Percentiles rank a stretch among this genome's conserved stretches.
Evolutionary conservation across 2,329 filamentous ascomycete genomes (phyloP).

Genomic region (Paramyrothecium roridum): DNA sequence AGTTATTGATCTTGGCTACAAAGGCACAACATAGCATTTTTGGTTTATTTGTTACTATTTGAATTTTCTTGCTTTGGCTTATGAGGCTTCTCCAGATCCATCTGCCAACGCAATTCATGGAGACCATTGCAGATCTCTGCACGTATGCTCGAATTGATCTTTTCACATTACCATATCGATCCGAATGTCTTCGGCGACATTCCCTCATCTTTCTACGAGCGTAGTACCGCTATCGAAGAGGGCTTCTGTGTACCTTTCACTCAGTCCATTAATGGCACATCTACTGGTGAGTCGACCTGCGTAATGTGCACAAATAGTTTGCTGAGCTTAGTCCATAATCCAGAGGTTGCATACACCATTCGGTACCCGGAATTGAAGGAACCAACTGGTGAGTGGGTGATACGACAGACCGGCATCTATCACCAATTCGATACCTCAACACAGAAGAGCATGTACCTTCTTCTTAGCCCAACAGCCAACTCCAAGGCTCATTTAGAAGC

Average conservation of each 20-base stretch:
- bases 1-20: not conserved
- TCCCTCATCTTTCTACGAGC: constrained; percentile 22
- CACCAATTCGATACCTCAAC: constrained; percentile 18
- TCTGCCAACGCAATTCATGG: constrained; percentile 25
- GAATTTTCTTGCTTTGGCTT: not conserved
- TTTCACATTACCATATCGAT: constrained; percentile 15
- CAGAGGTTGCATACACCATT: constrained; percentile 22
- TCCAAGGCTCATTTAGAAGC: constrained; percentile 15
- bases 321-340: not conserved
- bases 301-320: not conserved
- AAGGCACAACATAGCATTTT: too few relatives aligned
- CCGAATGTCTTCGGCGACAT: constrained; percentile 16
- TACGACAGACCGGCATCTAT: constrained; percentile 22
- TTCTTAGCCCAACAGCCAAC: constrained; percentile 19
- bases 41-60: too few relatives aligned
- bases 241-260: constrained; percentile 20
- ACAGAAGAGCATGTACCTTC: constrained; percentile 13
- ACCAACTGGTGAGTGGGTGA: constrained; percentile 15
- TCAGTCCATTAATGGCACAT: constrained; percentile 8
- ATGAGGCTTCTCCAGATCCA: constrained; percentile 13
- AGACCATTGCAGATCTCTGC: constrained; percentile 18
- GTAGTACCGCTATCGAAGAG: constrained; percentile 19
- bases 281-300: constrained; percentile 12
- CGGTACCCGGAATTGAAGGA: constrained; percentile 23
- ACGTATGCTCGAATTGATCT: constrained; percentile 17